Conservation (phyloP, 1,284 basidiomycete species). For the Trichosporon faecale region DNA sequence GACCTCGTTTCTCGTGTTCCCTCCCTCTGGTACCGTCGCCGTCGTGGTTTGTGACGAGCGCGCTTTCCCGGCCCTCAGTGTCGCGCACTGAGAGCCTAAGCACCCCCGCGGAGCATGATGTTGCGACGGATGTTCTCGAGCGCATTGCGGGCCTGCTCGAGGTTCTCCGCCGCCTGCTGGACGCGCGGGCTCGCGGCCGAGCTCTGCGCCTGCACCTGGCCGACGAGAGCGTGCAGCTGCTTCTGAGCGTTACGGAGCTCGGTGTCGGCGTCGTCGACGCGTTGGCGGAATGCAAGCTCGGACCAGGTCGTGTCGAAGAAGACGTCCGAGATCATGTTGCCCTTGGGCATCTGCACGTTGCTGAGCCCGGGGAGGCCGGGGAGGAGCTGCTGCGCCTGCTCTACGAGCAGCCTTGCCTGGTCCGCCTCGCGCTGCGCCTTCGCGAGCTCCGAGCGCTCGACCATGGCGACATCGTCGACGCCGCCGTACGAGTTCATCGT, state of each 20-base stretch:
- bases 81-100: background rate
- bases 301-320: constrained; percentile 34
- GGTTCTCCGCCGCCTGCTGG: background rate
- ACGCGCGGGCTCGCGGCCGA: background rate
- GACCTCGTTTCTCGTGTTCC: too few species aligned
- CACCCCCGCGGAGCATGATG: constrained; percentile 14
- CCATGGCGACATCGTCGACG: constrained; percentile 9
- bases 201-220: constrained; percentile 10
- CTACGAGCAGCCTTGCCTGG: constrained; percentile 26
- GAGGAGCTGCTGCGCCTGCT: constrained; percentile 29
- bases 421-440: constrained; percentile 28
- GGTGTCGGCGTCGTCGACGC: constrained; percentile 16
- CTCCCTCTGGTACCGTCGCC: background rate
- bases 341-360: constrained; percentile 22
- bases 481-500: constrained; percentile 15
- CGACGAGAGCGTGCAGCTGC: constrained; percentile 4
- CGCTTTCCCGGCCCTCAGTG: too few species aligned
- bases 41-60: background rate
- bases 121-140: constrained; percentile 15
- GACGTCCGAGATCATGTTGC: constrained; percentile 28
- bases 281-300: constrained; percentile 29
- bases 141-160: constrained; percentile 13
- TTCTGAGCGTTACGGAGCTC: background rate
- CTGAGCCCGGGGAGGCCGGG: constrained; percentile 22
- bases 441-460: constrained; percentile 23